Evolutionary conservation across 495 filamentous ascomycete species (phyloP).

Genomic region (Trichoderma reesei): DNA sequence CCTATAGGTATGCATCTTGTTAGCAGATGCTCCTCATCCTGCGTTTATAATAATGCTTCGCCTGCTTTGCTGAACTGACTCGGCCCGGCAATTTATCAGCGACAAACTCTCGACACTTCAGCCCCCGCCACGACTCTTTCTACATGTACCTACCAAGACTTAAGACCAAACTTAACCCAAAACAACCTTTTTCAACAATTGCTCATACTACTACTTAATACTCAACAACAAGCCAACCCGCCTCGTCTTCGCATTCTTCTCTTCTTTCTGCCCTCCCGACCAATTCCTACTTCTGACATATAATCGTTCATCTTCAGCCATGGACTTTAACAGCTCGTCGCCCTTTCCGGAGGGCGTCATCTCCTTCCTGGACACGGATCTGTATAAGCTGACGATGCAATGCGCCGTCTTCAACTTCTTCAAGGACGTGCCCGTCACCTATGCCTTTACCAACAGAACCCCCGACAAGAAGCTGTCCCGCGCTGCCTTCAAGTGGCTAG

Average conservation of each 20-base stretch:
- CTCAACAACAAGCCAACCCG: background rate
- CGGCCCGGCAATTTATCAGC: background rate
- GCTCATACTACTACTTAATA: background rate
- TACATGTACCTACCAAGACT: background rate
- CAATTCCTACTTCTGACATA: too few relatives aligned
- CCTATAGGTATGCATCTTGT: too few relatives aligned
- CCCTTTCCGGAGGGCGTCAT: slow-evolving; percentile 60
- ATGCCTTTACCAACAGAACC: slow-evolving; percentile 90
- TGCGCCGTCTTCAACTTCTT: slow-evolving; percentile 89
- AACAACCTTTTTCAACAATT: background rate
- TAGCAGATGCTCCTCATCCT: too few relatives aligned
- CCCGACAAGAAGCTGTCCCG: slow-evolving; percentile 83
- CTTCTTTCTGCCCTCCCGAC: too few relatives aligned
- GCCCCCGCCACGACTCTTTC: background rate
- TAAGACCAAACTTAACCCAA: slow-evolving; percentile 2
- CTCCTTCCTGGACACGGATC: slow-evolving; percentile 91
- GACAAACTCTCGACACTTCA: background rate
- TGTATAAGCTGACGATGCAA: slow-evolving; percentile 99
- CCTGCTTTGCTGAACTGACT: too few relatives aligned
- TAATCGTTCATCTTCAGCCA: background rate
- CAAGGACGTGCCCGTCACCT: slow-evolving; percentile 73
- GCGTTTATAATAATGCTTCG: too few relatives aligned
- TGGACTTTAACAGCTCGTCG: slow-evolving; percentile 46
- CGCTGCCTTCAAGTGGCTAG: slow-evolving; percentile 74
- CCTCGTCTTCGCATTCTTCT: background rate